phyloP scores from a whole-genome alignment of 805 yeast species.

The Komagataella pastoris region DNA sequence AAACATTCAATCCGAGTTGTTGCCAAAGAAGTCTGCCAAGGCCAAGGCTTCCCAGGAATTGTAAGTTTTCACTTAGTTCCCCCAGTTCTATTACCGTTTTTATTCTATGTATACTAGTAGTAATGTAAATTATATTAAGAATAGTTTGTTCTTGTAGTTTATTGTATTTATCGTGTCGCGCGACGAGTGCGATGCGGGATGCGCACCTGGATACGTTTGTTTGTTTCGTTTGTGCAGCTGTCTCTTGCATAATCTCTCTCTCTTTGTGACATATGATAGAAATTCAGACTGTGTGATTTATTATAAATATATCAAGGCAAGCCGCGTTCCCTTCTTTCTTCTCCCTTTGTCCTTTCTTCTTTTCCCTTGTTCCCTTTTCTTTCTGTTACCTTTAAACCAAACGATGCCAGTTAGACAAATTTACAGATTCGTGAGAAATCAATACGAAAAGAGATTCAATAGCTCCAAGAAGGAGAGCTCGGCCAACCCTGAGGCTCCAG shows the following conservation, averaged over 20 bases:
- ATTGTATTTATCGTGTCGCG: background rate
- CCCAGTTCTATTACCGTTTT: background rate
- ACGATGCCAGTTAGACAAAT: constrained; percentile 22
- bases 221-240: background rate
- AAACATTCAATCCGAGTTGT: constrained; percentile 87
- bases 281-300: background rate
- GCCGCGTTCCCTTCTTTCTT: background rate
- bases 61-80: constrained; percentile 16
- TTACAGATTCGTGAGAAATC: constrained; percentile 15
- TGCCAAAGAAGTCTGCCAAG: constrained; percentile 47
- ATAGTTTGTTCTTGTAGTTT: background rate
- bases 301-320: background rate
- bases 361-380: constrained; percentile 1
- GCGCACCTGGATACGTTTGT: background rate
- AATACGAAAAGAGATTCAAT: constrained; percentile 17
- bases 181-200: background rate
- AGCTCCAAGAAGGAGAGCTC: constrained; percentile 5
- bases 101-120: background rate
- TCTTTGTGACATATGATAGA: background rate
- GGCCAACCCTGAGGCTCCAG: constrained; percentile 3
- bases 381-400: background rate
- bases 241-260: constrained; percentile 1
- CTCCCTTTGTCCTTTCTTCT: background rate
- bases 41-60: constrained; percentile 47
- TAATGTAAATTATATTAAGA: background rate